Percentiles rank a stretch among this genome's conserved stretches.
Conservation (phyloP, 345 rosid genomes). For the Mangifera indica region DNA sequence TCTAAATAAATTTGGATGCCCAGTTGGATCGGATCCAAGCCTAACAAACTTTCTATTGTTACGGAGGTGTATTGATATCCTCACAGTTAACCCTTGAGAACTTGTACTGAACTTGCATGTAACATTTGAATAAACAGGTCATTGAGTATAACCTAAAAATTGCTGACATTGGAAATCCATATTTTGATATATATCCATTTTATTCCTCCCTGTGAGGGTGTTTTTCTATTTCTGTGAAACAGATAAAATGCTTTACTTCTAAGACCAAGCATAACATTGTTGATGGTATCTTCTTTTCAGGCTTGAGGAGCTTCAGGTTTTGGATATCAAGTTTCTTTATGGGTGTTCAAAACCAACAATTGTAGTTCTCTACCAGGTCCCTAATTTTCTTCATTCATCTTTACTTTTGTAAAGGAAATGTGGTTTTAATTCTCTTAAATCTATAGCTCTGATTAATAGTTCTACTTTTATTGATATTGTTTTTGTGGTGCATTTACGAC, state of each 20-base stretch:
- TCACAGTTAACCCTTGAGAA: background rate
- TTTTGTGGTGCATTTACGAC: background rate
- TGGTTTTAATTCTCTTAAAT: background rate
- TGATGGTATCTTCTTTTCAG: constrained; percentile 41
- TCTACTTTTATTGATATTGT: background rate
- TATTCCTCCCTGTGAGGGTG: background rate
- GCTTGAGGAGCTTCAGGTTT: constrained; percentile 94
- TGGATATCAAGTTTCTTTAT: constrained; percentile 90
- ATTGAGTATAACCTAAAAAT: background rate
- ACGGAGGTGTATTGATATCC: background rate
- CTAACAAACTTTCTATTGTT: background rate
- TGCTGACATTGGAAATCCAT: too few relatives aligned
- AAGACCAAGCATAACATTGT: background rate
- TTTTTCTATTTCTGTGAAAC: constrained; percentile 1
- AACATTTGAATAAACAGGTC: background rate
- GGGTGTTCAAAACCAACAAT: constrained; percentile 92
- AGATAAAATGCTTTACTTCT: constrained; percentile 1
- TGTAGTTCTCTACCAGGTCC: constrained; percentile 89
- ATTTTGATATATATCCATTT: background rate
- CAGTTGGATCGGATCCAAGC: background rate
- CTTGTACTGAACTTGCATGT: background rate
- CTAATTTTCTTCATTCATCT: constrained; percentile 8
- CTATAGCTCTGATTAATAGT: background rate
- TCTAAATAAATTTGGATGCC: background rate
- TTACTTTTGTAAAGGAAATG: background rate